Evolutionary conservation across 805 yeast species (phyloP).

Genomic region (Metschnikowia santaceciliae): DNA sequence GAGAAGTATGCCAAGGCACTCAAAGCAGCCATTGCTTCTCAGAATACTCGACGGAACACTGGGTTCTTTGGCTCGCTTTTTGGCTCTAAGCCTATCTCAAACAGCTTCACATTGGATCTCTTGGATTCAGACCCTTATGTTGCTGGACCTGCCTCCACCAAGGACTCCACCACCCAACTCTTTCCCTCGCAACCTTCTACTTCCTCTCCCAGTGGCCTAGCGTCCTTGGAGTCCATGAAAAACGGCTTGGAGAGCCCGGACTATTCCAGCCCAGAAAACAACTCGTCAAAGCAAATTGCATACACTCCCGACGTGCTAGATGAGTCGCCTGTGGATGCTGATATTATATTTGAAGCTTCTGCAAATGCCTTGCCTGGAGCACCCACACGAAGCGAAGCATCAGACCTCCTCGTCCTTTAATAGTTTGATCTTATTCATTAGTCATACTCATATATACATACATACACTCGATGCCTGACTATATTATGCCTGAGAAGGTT

Average conservation of each 20-base stretch:
- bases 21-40: slow-evolving; percentile 25
- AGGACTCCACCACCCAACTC: background rate
- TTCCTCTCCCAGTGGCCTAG: background rate
- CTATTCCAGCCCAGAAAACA: background rate
- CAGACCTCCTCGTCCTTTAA: background rate
- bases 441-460: too few relatives aligned
- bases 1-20: slow-evolving; percentile 35
- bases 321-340: background rate
- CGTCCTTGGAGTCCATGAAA: background rate
- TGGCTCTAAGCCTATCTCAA: slow-evolving; percentile 18
- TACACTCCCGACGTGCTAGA: background rate
- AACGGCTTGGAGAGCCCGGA: background rate
- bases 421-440: too few relatives aligned
- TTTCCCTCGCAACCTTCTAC: background rate
- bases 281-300: background rate
- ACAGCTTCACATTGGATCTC: slow-evolving; percentile 12
- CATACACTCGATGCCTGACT: background rate
- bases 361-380: background rate
- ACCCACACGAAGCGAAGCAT: background rate
- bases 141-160: background rate
- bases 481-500: background rate
- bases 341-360: background rate
- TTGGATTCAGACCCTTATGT: background rate
- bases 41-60: slow-evolving; percentile 17
- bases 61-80: slow-evolving; percentile 32